Conservation (phyloP, 345 rosid genomes). For the Salix viminalis region DNA sequence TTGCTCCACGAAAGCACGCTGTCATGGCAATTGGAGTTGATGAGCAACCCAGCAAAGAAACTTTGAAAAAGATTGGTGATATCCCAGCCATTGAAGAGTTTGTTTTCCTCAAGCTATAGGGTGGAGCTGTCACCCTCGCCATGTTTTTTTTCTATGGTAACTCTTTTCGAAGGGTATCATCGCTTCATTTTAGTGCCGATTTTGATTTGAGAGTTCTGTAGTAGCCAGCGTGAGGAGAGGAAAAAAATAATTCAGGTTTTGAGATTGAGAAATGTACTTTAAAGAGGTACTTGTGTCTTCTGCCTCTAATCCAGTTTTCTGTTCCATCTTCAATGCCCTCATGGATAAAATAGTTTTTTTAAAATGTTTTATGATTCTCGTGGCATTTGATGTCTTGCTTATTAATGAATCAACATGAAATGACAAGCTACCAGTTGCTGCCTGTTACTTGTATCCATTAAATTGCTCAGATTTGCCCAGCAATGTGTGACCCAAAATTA, state of each 20-base stretch:
- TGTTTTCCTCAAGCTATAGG: slow-evolving; percentile 25
- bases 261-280: not conserved
- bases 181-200: slow-evolving; percentile 8
- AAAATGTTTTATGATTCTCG: not conserved
- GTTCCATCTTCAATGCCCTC: not conserved
- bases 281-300: not conserved
- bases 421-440: not conserved
- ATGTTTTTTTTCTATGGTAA: too few species aligned
- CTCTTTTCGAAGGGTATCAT: slow-evolving; percentile 6
- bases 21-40: slow-evolving; percentile 36
- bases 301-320: not conserved
- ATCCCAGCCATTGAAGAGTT: slow-evolving; percentile 28
- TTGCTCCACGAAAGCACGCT: slow-evolving; percentile 25
- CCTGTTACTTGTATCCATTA: not conserved
- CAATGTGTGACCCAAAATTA: too few species aligned
- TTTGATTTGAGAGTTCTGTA: slow-evolving; percentile 22
- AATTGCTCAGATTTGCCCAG: too few species aligned
- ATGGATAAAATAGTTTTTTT: not conserved
- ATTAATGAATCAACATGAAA: not conserved
- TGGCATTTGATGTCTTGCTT: not conserved
- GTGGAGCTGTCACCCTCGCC: not conserved
- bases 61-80: slow-evolving; percentile 21
- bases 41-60: slow-evolving; percentile 14
- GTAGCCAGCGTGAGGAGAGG: slow-evolving; percentile 11
- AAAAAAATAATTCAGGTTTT: slow-evolving; percentile 19